These are phyloP conservation scores for Fallopia convolvulus DNA, from an alignment of 148 eudicot species.

Conservation along the genomic window DNA sequence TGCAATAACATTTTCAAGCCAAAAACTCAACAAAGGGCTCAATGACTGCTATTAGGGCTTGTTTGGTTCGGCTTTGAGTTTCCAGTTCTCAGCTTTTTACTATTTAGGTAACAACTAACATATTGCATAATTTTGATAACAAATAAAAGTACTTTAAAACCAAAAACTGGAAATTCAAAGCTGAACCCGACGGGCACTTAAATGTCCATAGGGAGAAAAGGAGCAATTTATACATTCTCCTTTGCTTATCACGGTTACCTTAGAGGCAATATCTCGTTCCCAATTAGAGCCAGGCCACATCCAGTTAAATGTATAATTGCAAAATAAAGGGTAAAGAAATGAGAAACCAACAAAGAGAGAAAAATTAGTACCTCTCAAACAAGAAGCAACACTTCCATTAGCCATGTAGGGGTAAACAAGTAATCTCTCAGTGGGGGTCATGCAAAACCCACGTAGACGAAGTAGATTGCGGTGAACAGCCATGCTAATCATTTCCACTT, in stretches of 20 bases:
- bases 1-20: slow-evolving; percentile 14
- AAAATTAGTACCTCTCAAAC: slow-evolving; percentile 35
- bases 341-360: slow-evolving; percentile 2
- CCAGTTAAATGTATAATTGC: not conserved
- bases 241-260: not conserved
- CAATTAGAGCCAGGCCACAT: not conserved
- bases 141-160: no score
- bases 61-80: no score
- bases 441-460: slow-evolving; percentile 45
- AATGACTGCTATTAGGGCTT: not conserved
- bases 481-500: slow-evolving; percentile 38
- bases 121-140: no score
- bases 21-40: not conserved
- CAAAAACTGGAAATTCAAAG: no score
- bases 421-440: slow-evolving; percentile 46
- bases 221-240: not conserved
- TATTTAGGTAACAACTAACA: no score
- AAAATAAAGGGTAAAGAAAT: not conserved
- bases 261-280: not conserved
- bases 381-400: slow-evolving; percentile 43
- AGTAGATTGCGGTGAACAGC: slow-evolving; percentile 47
- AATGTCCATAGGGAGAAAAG: not conserved
- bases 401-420: slow-evolving; percentile 55
- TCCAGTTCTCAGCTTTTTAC: no score
- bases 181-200: not conserved